A percentile compares a stretch with the other conserved stretches of the same genome.
These are phyloP conservation scores for Geotrichum australiense DNA, from an alignment of 1,139 yeast genomes.

Conservation along the genomic window DNA sequence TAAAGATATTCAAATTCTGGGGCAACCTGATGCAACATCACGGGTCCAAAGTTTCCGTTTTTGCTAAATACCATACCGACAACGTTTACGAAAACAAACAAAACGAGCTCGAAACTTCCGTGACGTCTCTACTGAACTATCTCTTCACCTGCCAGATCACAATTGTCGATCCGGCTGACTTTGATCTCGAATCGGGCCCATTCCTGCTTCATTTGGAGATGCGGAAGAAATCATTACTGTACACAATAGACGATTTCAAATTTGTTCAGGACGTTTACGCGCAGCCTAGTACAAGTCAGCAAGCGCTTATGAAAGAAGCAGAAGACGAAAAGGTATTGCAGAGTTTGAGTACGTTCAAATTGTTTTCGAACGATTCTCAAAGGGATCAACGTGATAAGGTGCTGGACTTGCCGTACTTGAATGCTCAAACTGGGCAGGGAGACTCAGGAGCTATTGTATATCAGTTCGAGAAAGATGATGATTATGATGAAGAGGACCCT, in stretches of 20 bases:
- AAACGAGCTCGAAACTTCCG: too few relatives aligned
- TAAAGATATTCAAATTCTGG: too few relatives aligned
- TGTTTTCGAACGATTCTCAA: constrained; percentile 69
- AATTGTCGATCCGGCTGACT: background rate
- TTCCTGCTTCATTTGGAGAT: background rate
- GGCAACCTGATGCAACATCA: too few relatives aligned
- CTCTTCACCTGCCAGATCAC: too few relatives aligned
- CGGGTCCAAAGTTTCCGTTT: background rate
- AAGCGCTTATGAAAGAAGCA: constrained; percentile 1
- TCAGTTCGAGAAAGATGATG: constrained; percentile 77
- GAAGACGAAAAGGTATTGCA: constrained; percentile 41
- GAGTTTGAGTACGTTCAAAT: constrained; percentile 79
- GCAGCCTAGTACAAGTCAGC: background rate
- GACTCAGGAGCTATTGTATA: constrained; percentile 72
- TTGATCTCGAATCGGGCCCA: background rate
- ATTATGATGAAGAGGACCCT: constrained; percentile 96
- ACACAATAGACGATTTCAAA: background rate
- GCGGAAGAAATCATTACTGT: constrained; percentile 1
- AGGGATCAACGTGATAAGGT: constrained; percentile 74
- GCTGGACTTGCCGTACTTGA: constrained; percentile 69
- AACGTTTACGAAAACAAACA: background rate
- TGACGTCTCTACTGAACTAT: too few relatives aligned
- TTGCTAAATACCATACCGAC: constrained; percentile 1
- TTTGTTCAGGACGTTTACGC: background rate
- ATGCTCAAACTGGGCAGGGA: constrained; percentile 72